A percentile compares a stretch with the other conserved stretches of the same genome.
Evolutionary conservation across 768 basidiomycete species (phyloP).

Genomic region (Boletus edulis): DNA sequence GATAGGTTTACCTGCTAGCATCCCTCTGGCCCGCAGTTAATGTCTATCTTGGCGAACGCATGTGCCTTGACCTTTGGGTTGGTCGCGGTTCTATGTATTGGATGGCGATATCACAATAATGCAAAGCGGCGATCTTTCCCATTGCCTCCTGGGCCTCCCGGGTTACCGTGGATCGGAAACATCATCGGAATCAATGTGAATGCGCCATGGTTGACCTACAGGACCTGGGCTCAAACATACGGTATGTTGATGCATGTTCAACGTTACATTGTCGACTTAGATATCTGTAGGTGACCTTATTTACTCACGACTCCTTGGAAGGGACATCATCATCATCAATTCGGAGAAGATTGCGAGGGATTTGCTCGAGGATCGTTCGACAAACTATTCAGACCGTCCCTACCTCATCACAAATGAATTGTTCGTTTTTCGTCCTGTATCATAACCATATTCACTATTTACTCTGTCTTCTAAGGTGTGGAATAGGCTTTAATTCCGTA

Average conservation of each 20-base stretch:
- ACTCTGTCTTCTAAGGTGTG: neutral
- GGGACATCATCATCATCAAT: conserved; percentile 44
- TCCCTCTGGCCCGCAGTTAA: neutral
- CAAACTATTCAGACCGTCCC: conserved; percentile 49
- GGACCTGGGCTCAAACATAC: conserved; percentile 34
- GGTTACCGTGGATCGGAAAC: too few species aligned
- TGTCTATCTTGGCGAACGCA: neutral
- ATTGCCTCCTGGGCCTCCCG: neutral
- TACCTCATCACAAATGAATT: conserved; percentile 4
- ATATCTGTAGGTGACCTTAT: conserved; percentile 38
- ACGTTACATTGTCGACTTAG: neutral
- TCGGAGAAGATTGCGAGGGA: conserved; percentile 40
- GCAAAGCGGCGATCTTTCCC: neutral
- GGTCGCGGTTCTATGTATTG: neutral
- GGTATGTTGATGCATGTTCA: conserved; percentile 11
- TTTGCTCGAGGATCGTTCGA: conserved; percentile 43
- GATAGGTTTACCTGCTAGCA: neutral
- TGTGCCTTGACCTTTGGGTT: neutral
- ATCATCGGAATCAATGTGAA: conserved; percentile 18
- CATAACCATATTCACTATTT: neutral
- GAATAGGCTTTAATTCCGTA: conserved; percentile 9
- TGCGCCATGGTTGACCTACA: conserved; percentile 34
- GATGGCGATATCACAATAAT: neutral
- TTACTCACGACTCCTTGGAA: conserved; percentile 45
- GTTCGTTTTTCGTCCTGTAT: neutral